Percentiles rank a stretch among this genome's conserved stretches.
Conservation (phyloP, 352 stramenopile species). For the Thalassiosira exigua region DNA sequence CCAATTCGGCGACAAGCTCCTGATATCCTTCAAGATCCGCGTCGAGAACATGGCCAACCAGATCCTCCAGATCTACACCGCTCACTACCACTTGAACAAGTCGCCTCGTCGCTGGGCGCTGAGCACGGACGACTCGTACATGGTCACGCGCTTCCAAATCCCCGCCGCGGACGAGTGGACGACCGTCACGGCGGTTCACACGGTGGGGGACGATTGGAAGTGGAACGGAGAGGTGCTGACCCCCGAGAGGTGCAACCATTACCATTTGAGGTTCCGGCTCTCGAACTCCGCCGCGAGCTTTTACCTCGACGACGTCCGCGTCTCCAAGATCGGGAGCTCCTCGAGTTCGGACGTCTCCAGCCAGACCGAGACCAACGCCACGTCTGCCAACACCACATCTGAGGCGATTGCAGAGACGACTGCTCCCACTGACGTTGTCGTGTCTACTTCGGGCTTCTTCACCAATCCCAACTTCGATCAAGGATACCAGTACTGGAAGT, state of each 20-base stretch:
- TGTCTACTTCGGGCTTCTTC: constrained; percentile 41
- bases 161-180: constrained; percentile 35
- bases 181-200: constrained; percentile 32
- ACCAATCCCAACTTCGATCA: constrained; percentile 43
- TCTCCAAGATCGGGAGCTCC: constrained; percentile 29
- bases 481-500: constrained; percentile 48
- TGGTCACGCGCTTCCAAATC: constrained; percentile 37
- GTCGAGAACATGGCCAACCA: constrained; percentile 15
- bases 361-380: background rate
- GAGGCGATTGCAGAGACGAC: background rate
- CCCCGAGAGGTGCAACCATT: constrained; percentile 45
- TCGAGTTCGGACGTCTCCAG: background rate
- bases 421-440: background rate
- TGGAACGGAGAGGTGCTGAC: constrained; percentile 11
- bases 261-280: constrained; percentile 40
- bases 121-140: constrained; percentile 36
- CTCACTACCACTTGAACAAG: constrained; percentile 32
- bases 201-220: constrained; percentile 47
- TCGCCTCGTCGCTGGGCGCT: constrained; percentile 8
- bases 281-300: constrained; percentile 2
- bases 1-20: constrained; percentile 33
- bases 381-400: constrained; percentile 1
- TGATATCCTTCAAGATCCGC: constrained; percentile 39
- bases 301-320: constrained; percentile 41
- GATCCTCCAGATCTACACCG: constrained; percentile 51